These are phyloP conservation scores for Entomortierella chlamydospora DNA, from an alignment of 192 early-diverging fungal genomes.

Conservation along the genomic window DNA sequence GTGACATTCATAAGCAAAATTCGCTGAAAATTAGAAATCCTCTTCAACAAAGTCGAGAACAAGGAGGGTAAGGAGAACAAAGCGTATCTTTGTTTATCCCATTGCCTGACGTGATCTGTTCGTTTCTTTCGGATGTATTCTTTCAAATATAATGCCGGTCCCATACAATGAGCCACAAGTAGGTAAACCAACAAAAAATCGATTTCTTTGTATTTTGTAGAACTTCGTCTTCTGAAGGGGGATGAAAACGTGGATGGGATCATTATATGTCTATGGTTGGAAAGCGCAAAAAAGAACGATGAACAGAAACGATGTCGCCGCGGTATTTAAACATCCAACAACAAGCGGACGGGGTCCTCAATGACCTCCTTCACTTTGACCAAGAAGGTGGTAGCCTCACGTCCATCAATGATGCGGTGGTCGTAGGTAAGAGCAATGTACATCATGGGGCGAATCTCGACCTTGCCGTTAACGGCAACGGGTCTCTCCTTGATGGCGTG, in stretches of 20 bases:
- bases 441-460: constrained; percentile 95
- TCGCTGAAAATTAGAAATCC: neutral
- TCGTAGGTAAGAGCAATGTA: constrained; percentile 98
- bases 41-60: too few relatives aligned
- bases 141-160: too few relatives aligned
- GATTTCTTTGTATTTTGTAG: neutral
- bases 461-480: constrained; percentile 93
- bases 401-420: constrained; percentile 98
- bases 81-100: too few relatives aligned
- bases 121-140: too few relatives aligned
- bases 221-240: neutral
- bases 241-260: neutral
- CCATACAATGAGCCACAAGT: neutral
- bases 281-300: constrained; percentile 10
- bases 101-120: too few relatives aligned
- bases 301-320: neutral
- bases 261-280: constrained; percentile 34
- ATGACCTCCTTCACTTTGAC: constrained; percentile 96
- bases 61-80: neutral
- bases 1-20: neutral
- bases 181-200: neutral
- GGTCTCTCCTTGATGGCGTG: constrained; percentile 98
- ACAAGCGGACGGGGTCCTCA: constrained; percentile 94
- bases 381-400: constrained; percentile 98
- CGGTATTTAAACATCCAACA: constrained; percentile 83